Conservation (phyloP, 2,329 filamentous ascomycete species). For the Cytospora chrysosperma region DNA sequence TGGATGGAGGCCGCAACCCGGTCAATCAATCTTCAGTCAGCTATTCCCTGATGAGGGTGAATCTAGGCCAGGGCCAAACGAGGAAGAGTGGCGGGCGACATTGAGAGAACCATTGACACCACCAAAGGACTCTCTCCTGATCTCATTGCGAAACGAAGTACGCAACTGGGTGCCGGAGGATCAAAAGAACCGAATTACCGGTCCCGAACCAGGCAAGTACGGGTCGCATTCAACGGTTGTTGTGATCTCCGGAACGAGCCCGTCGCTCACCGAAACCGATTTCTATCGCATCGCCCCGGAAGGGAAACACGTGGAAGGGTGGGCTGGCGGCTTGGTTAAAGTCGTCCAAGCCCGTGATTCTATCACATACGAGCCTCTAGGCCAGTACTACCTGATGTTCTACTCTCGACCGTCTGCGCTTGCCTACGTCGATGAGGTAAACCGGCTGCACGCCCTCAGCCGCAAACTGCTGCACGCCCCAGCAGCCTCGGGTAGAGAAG, state of each 20-base stretch:
- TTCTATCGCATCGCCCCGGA: constrained; percentile 66
- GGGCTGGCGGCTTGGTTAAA: constrained; percentile 62
- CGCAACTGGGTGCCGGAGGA: constrained; percentile 21
- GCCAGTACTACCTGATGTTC: constrained; percentile 71
- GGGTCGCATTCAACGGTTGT: constrained; percentile 39
- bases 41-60: constrained; percentile 17
- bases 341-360: constrained; percentile 66
- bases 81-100: not conserved
- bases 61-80: not conserved
- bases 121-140: constrained; percentile 7
- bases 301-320: constrained; percentile 64
- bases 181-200: not conserved
- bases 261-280: constrained; percentile 63
- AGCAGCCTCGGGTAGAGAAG: constrained; percentile 32
- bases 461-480: constrained; percentile 33
- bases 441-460: constrained; percentile 44
- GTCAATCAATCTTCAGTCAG: constrained; percentile 8
- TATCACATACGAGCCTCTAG: constrained; percentile 60
- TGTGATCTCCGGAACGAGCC: constrained; percentile 57
- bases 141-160: constrained; percentile 23
- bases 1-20: not conserved
- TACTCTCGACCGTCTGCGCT: constrained; percentile 55
- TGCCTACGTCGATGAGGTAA: constrained; percentile 58
- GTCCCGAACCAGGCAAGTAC: constrained; percentile 13
- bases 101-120: not conserved